Evolutionary conservation across 1,284 basidiomycete species (phyloP).

Genomic region (Taiwanofungus camphoratus): DNA sequence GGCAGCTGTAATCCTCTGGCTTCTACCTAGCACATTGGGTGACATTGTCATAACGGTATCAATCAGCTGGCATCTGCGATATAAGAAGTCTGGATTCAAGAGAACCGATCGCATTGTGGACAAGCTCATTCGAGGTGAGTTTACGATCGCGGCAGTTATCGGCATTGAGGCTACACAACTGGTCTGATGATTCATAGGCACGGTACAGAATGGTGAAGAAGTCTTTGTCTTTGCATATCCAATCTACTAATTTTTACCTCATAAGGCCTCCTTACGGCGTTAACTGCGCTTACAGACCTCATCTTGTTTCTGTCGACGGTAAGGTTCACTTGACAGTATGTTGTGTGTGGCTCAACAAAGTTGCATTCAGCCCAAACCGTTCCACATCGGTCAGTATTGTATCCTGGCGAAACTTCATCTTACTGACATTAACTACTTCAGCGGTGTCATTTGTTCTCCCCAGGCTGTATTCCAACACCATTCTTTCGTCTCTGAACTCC

Average conservation of each 20-base stretch:
- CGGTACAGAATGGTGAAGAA: constrained; percentile 4
- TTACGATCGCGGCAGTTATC: not conserved
- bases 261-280: constrained; percentile 4
- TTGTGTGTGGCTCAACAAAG: not conserved
- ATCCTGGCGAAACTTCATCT: not conserved
- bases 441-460: constrained; percentile 4
- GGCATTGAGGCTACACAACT: not conserved
- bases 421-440: not conserved
- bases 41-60: constrained; percentile 6
- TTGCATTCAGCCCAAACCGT: not conserved
- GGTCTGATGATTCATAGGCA: not conserved
- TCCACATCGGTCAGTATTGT: constrained; percentile 1
- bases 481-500: constrained; percentile 7
- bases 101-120: constrained; percentile 4
- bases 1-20: constrained; percentile 1
- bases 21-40: not conserved
- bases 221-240: not conserved
- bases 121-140: constrained; percentile 4
- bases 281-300: not conserved
- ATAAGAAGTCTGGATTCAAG: constrained; percentile 5
- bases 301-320: constrained; percentile 4
- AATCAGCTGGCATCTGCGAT: constrained; percentile 3
- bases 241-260: not conserved
- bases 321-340: not conserved
- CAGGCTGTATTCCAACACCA: constrained; percentile 4